Evolutionary conservation across 441 rosid genomes (phyloP).

Genomic region (Iberis amara): DNA sequence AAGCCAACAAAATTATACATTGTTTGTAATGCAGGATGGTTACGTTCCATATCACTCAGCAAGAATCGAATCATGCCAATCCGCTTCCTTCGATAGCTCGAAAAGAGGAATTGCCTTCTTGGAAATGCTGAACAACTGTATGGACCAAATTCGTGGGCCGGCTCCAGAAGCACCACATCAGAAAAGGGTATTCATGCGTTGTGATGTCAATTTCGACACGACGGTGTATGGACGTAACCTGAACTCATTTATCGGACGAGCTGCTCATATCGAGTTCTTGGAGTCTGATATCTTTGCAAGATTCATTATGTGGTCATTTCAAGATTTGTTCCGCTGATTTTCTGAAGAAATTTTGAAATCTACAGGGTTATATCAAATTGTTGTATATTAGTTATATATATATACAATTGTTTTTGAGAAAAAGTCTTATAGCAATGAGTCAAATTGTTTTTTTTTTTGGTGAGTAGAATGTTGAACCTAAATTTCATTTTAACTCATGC

Average conservation of each 20-base stretch:
- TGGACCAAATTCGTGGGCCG: conserved; percentile 85
- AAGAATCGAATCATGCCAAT: conserved; percentile 68
- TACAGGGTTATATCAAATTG: too few relatives aligned
- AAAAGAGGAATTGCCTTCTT: conserved; percentile 64
- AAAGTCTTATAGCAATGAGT: too few relatives aligned
- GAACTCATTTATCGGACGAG: conserved; percentile 80
- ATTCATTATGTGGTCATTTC: conserved; percentile 96
- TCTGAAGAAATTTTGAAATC: not conserved
- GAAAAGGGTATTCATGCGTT: conserved; percentile 77
- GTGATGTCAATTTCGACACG: conserved; percentile 82
- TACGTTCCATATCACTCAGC: conserved; percentile 98
- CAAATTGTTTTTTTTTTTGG: too few relatives aligned
- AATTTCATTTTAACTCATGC: too few relatives aligned
- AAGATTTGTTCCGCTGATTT: conserved; percentile 56
- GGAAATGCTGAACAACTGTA: conserved; percentile 84
- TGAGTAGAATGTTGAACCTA: too few relatives aligned
- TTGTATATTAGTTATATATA: conserved; percentile 30
- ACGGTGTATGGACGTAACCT: conserved; percentile 68
- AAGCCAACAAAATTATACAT: too few relatives aligned
- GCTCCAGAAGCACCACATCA: conserved; percentile 39
- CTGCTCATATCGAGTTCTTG: conserved; percentile 93
- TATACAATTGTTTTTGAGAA: too few relatives aligned
- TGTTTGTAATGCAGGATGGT: too few relatives aligned
- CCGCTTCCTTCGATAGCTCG: conserved; percentile 68
- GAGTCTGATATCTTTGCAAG: conserved; percentile 82